These are phyloP conservation scores for Teratosphaeria viscida DNA, from an alignment of 2,329 filamentous ascomycete species.

Conservation along the genomic window DNA sequence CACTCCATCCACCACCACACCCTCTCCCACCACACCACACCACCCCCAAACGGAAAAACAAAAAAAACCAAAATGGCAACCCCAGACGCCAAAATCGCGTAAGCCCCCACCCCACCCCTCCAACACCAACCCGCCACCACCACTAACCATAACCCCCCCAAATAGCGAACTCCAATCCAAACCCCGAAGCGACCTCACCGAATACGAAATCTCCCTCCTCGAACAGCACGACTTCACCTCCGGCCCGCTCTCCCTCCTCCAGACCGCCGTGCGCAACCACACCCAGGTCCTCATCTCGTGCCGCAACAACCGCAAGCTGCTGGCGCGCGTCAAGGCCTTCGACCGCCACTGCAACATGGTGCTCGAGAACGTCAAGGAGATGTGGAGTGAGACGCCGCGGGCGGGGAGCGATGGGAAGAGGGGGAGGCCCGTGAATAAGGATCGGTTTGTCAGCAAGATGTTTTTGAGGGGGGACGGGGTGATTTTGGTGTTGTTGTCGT, in stretches of 20 bases:
- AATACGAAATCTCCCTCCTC: constrained; percentile 79
- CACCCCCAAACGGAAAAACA: background rate
- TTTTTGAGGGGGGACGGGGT: constrained; percentile 82
- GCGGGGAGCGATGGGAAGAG: constrained; percentile 69
- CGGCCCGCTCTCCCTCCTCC: constrained; percentile 82
- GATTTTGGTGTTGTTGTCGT: constrained; percentile 63
- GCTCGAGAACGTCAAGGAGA: constrained; percentile 93
- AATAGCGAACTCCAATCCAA: constrained; percentile 83
- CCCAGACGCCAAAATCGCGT: constrained; percentile 36
- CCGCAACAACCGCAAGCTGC: constrained; percentile 95
- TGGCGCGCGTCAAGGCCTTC: constrained; percentile 95
- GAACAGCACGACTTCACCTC: constrained; percentile 72
- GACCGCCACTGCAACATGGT: constrained; percentile 99
- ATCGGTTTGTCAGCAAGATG: constrained; percentile 97
- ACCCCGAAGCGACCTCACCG: constrained; percentile 80
- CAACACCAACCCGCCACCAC: background rate
- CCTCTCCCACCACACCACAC: background rate
- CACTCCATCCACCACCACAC: background rate
- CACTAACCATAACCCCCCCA: constrained; percentile 15
- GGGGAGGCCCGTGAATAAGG: constrained; percentile 88
- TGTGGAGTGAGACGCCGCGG: constrained; percentile 94
- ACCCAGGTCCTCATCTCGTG: constrained; percentile 94
- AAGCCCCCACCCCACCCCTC: constrained; percentile 8
- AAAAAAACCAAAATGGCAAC: constrained; percentile 15
- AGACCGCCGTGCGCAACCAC: constrained; percentile 90